Evolutionary conservation across 2,329 filamentous ascomycete species (phyloP).

Genomic region (Corniculantispora saksenae): DNA sequence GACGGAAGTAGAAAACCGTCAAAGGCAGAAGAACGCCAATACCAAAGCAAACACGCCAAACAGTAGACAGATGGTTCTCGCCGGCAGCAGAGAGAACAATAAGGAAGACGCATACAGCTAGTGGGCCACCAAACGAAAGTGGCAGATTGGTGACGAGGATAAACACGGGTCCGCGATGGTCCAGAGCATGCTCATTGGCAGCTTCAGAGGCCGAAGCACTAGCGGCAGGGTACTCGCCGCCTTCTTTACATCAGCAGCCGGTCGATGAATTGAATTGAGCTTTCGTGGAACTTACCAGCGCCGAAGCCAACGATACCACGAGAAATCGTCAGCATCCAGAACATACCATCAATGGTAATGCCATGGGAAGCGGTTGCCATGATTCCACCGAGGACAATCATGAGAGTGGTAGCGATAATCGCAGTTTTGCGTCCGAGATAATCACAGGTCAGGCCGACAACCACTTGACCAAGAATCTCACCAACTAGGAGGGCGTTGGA

Average conservation of each 20-base stretch:
- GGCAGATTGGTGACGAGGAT: slow-evolving; percentile 47
- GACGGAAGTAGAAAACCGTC: slow-evolving; percentile 56
- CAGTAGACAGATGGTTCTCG: slow-evolving; percentile 37
- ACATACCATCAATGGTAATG: slow-evolving; percentile 48
- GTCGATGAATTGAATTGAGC: neutral
- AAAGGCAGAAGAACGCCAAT: slow-evolving; percentile 52
- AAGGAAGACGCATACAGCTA: slow-evolving; percentile 46
- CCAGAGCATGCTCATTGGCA: slow-evolving; percentile 45
- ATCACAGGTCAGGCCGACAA: slow-evolving; percentile 47
- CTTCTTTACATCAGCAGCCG: neutral
- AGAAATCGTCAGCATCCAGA: slow-evolving; percentile 53
- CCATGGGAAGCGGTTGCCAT: slow-evolving; percentile 48
- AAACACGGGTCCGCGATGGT: slow-evolving; percentile 42
- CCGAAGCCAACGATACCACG: slow-evolving; percentile 52
- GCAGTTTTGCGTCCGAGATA: slow-evolving; percentile 50
- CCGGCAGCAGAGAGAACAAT: slow-evolving; percentile 44
- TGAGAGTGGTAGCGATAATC: slow-evolving; percentile 47
- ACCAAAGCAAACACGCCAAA: slow-evolving; percentile 52
- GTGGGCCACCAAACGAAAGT: slow-evolving; percentile 35
- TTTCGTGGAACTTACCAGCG: slow-evolving; percentile 25
- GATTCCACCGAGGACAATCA: slow-evolving; percentile 49
- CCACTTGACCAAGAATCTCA: slow-evolving; percentile 43
- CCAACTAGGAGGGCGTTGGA: slow-evolving; percentile 44
- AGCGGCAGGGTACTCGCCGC: slow-evolving; percentile 49
- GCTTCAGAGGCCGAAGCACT: slow-evolving; percentile 48